phyloP scores from a whole-genome alignment of 768 basidiomycete species.

The Hericium rajendrae region DNA sequence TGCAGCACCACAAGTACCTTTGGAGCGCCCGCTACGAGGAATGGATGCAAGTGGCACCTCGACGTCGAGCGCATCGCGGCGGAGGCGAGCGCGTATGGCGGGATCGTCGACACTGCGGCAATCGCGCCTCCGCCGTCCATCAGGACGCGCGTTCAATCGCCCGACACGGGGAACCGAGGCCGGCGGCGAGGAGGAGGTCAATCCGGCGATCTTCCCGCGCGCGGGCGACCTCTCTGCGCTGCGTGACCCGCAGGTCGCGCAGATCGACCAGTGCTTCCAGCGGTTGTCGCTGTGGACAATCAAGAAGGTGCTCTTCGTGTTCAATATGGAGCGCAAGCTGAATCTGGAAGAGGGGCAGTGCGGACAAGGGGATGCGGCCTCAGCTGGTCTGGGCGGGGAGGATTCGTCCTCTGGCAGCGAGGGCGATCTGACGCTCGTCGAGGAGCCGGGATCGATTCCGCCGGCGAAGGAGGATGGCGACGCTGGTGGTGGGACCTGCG shows the following conservation, averaged over 20 bases:
- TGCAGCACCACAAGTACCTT: conserved; percentile 51
- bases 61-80: conserved; percentile 10
- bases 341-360: background rate
- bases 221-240: conserved; percentile 52
- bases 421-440: background rate
- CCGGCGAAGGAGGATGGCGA: no score
- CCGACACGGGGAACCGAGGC: background rate
- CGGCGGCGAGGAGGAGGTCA: conserved; percentile 10
- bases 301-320: conserved; percentile 54
- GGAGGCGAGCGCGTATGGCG: conserved; percentile 13
- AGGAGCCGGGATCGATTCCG: background rate
- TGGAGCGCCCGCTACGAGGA: conserved; percentile 50
- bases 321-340: conserved; percentile 32
- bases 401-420: background rate
- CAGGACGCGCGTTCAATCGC: conserved; percentile 2
- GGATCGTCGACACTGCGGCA: conserved; percentile 8
- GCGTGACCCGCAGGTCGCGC: conserved; percentile 45
- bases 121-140: conserved; percentile 3
- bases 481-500: background rate
- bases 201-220: conserved; percentile 39
- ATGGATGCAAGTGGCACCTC: conserved; percentile 32
- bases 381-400: background rate
- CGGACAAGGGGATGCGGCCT: background rate
- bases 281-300: conserved; percentile 56
- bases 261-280: conserved; percentile 52